These are phyloP conservation scores for Dendrobium officinale DNA, from an alignment of 106 monocot species.

Conservation along the genomic window DNA sequence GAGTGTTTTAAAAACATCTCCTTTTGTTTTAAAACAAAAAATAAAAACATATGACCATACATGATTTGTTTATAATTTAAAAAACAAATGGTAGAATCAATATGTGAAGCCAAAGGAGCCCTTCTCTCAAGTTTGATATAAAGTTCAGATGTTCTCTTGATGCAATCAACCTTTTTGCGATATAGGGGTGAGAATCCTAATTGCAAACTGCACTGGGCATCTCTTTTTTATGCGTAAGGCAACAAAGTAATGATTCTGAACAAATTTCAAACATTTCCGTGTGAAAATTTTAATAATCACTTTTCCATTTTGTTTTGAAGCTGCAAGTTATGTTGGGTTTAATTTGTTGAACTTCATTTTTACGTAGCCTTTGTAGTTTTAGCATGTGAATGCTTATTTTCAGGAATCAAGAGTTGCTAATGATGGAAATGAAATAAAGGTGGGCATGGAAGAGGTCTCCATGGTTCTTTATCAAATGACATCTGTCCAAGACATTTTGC, in stretches of 20 bases:
- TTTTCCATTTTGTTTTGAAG: not conserved
- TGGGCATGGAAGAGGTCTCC: constrained; percentile 38
- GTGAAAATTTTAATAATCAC: no score
- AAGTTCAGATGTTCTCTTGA: not conserved
- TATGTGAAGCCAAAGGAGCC: no score
- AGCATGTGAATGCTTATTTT: constrained; percentile 3
- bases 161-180: not conserved
- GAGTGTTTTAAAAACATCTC: no score
- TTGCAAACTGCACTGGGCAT: not conserved
- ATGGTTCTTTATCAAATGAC: constrained; percentile 50
- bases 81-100: no score
- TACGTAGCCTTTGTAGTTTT: not conserved
- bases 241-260: no score
- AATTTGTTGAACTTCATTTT: not conserved
- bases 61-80: no score
- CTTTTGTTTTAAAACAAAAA: no score
- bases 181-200: not conserved
- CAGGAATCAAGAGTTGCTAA: constrained; percentile 32
- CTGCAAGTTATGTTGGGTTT: not conserved
- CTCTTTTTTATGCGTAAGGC: not conserved
- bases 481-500: constrained; percentile 43
- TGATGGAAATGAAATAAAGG: constrained; percentile 14
- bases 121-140: not conserved
- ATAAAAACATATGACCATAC: no score
- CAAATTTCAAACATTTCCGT: no score